phyloP scores from a whole-genome alignment of 75 land plant genomes.

The Isoetes taiwanensis region DNA sequence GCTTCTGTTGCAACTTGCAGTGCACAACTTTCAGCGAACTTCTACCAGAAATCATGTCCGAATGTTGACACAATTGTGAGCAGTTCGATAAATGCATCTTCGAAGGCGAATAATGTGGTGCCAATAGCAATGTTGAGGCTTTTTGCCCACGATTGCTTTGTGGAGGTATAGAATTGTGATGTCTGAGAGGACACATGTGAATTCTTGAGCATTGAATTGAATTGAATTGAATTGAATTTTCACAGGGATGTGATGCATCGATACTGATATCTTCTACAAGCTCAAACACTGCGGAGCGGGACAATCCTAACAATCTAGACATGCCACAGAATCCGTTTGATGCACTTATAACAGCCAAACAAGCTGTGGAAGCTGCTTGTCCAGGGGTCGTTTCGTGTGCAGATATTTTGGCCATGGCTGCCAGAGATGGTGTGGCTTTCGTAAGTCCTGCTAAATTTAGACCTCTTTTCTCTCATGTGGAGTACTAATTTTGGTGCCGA shows the following conservation, averaged over 20 bases:
- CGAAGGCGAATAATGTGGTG: background rate
- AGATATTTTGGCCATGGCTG: background rate
- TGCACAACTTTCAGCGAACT: background rate
- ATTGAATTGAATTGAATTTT: background rate
- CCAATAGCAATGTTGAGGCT: background rate
- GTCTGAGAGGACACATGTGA: background rate
- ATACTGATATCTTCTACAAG: background rate
- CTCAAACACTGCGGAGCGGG: background rate
- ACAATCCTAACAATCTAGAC: background rate
- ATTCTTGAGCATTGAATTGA: no score
- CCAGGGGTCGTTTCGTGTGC: slow-evolving; percentile 4
- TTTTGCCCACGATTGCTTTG: background rate
- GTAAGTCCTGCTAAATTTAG: background rate
- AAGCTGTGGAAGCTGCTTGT: slow-evolving; percentile 6
- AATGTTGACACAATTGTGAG: background rate
- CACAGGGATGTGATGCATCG: slow-evolving; percentile 3
- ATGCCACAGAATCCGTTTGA: background rate
- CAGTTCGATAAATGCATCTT: background rate
- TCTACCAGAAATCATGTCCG: background rate
- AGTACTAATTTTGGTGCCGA: no score
- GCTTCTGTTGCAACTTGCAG: no score
- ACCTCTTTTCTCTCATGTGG: no score
- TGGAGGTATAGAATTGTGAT: background rate
- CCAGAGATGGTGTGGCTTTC: background rate
- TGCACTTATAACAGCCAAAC: background rate